Base-by-base conservation (phyloP, 305 asterid species). In the Fraxinus nigra region DNA sequence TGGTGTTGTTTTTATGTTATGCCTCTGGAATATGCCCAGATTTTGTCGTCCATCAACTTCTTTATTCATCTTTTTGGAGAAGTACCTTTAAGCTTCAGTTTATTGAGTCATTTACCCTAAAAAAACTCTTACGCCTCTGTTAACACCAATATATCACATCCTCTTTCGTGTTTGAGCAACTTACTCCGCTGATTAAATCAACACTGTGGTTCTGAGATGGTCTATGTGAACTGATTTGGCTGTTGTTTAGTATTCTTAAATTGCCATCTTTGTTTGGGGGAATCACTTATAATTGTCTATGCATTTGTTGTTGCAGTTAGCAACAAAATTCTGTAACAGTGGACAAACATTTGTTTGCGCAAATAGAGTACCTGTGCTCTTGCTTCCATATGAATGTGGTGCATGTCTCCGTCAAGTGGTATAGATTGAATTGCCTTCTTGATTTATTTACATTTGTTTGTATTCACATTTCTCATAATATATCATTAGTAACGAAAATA, bases 281-380 rank as follows among this genome's bases (percentile, higher is more conserved):
- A 65, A 72, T 79, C 63, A 16, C 63, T 76, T 80, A 74, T 43
- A 73, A 76, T 85, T 54, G 56, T 79, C 79, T 80, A n/a, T 85
- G 78, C 84, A 86, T 86, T 67, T 86, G 24, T 35, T 51, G 24
- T 80, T 89, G 89, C 96, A 95, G 98, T 82, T 93, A 81, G 98
- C 97, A 13, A 88, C 98, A 67, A 94, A 96, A 87, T 94, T 96
- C 86, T 95, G 97, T 13, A 96, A 96, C 88, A 96, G 94, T 85
- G 99, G 99, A 76, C 98, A 96, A 89, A 93, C 98, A 51, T 96
- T 98, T 81, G 95, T 94, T 61, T 96, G 98, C 76, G 98, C 98
- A 84, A 96, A 94, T 82, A 91, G 98, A 88, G 79, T 94, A 82
- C 92, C 94, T 78, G 98, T 96, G 81, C 99, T 79, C 51, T 24